These are phyloP conservation scores for Russula olivacea DNA, from an alignment of 768 basidiomycete species.

Conservation along the genomic window DNA sequence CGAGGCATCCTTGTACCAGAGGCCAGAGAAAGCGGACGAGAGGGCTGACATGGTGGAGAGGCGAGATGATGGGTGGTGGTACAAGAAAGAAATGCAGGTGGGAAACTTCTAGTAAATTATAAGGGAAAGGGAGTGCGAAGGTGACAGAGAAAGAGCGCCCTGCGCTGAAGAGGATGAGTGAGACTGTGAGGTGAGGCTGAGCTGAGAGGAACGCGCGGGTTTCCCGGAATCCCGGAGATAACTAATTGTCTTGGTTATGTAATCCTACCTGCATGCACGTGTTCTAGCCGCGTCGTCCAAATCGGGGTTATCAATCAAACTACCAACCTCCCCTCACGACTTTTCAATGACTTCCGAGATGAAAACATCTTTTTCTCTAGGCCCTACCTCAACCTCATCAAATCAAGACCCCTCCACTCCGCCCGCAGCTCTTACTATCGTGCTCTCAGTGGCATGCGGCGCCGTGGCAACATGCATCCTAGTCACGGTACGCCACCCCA, in stretches of 20 bases:
- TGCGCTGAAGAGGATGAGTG: background rate
- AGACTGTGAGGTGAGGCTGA: too few relatives aligned
- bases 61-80: background rate
- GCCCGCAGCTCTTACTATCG: background rate
- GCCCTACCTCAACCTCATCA: background rate
- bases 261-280: background rate
- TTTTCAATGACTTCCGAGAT: background rate
- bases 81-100: background rate
- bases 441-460: conserved; percentile 5
- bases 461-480: conserved; percentile 4
- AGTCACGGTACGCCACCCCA: background rate
- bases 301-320: background rate
- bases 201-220: too few relatives aligned
- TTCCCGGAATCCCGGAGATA: too few relatives aligned
- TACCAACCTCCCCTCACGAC: too few relatives aligned
- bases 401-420: background rate
- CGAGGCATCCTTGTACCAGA: conserved; percentile 13
- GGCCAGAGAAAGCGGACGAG: conserved; percentile 13
- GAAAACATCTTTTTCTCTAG: background rate
- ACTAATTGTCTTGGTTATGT: background rate
- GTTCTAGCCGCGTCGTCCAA: conserved; percentile 2
- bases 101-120: background rate
- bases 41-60: conserved; percentile 11
- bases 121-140: background rate
- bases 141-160: conserved; percentile 1